Percentiles rank a stretch among this genome's conserved stretches.
These are phyloP conservation scores for Crepidotus variabilis DNA, from an alignment of 768 basidiomycete species.

Conservation along the genomic window DNA sequence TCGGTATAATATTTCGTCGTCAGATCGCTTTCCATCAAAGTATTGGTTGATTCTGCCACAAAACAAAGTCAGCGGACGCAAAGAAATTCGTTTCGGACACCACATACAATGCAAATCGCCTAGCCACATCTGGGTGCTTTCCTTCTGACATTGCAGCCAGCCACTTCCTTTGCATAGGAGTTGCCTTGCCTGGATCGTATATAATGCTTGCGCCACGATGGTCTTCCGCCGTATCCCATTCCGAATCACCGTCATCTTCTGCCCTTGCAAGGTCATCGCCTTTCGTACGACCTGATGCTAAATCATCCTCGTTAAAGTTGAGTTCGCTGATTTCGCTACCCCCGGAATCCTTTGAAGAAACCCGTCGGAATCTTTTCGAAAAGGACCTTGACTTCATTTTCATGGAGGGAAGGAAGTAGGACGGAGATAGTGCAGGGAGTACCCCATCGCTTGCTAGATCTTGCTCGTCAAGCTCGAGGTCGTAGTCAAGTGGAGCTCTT, in stretches of 20 bases:
- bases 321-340: constrained; percentile 36
- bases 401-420: background rate
- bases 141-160: constrained; percentile 82
- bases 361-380: constrained; percentile 21
- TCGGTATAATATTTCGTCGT: constrained; percentile 90
- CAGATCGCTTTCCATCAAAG: constrained; percentile 88
- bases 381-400: background rate
- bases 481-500: constrained; percentile 7
- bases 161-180: constrained; percentile 76
- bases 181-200: constrained; percentile 81
- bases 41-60: constrained; percentile 78
- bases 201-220: constrained; percentile 63
- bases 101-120: constrained; percentile 75
- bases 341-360: constrained; percentile 45
- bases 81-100: background rate
- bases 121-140: constrained; percentile 64
- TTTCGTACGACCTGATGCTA: constrained; percentile 12
- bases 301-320: constrained; percentile 23
- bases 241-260: constrained; percentile 30
- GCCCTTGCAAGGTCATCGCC: background rate
- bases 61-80: background rate
- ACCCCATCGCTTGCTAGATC: background rate
- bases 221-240: constrained; percentile 48
- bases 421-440: background rate
- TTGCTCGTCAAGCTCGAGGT: background rate